Percentiles rank a stretch among this genome's conserved stretches.
These are phyloP conservation scores for Hevea brasiliensis DNA, from an alignment of 345 rosid species.

Conservation along the genomic window DNA sequence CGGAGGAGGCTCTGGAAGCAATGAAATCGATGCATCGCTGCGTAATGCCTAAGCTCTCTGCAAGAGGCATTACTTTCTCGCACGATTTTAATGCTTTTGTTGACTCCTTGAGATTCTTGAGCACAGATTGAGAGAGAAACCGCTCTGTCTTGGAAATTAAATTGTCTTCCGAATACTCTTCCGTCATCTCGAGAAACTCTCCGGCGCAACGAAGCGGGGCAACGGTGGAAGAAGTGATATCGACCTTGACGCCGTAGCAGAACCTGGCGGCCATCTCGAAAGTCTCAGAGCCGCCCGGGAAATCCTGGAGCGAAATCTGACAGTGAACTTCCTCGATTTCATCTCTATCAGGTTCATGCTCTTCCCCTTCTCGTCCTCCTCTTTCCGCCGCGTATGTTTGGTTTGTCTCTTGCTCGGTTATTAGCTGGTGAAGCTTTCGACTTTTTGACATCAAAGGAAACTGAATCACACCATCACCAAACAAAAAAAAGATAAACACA, in stretches of 20 bases:
- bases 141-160: slow-evolving; percentile 66
- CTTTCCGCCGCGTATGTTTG: slow-evolving; percentile 11
- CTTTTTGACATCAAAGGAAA: slow-evolving; percentile 90
- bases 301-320: slow-evolving; percentile 57
- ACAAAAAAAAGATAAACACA: background rate
- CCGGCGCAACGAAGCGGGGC: slow-evolving; percentile 91
- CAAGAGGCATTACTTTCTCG: slow-evolving; percentile 48
- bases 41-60: slow-evolving; percentile 59
- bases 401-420: slow-evolving; percentile 63
- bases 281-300: slow-evolving; percentile 88
- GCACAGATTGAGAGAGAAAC: slow-evolving; percentile 64
- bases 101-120: slow-evolving; percentile 68
- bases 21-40: slow-evolving; percentile 68
- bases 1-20: slow-evolving; percentile 59
- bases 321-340: slow-evolving; percentile 37
- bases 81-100: slow-evolving; percentile 79
- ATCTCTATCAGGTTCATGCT: slow-evolving; percentile 34
- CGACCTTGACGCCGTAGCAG: slow-evolving; percentile 91
- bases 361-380: background rate
- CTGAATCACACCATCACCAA: slow-evolving; percentile 31
- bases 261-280: slow-evolving; percentile 90
- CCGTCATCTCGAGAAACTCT: slow-evolving; percentile 84
- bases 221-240: slow-evolving; percentile 56
- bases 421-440: slow-evolving; percentile 63
- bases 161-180: slow-evolving; percentile 76